Conservation (phyloP, 2,329 filamentous ascomycete genomes). For the Fusarium sarcochroum region DNA sequence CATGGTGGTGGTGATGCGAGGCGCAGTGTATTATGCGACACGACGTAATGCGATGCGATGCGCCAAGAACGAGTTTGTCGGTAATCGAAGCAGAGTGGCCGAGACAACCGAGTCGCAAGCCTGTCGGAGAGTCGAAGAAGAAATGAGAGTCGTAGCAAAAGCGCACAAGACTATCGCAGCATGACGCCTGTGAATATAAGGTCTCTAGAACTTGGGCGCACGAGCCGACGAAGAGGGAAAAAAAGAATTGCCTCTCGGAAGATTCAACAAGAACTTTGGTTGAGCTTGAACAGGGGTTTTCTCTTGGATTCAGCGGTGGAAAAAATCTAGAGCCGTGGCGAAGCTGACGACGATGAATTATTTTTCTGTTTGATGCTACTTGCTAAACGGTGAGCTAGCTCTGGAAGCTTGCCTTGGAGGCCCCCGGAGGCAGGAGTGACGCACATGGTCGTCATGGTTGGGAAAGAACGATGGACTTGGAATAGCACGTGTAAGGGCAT, state of each 20-base stretch:
- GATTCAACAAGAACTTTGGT: slow-evolving; percentile 25
- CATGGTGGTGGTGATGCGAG: slow-evolving; percentile 67
- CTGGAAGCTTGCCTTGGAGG: slow-evolving; percentile 22
- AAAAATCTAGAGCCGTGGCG: slow-evolving; percentile 38
- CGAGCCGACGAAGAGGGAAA: slow-evolving; percentile 18
- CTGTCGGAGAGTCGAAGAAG: not conserved
- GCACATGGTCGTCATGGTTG: slow-evolving; percentile 53
- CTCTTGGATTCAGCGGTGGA: not conserved
- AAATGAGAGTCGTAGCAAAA: slow-evolving; percentile 9
- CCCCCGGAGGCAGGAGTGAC: slow-evolving; percentile 47
- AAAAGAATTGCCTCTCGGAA: slow-evolving; percentile 15
- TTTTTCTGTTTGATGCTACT: slow-evolving; percentile 17
- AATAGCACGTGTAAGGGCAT: slow-evolving; percentile 39
- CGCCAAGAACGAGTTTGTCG: not conserved
- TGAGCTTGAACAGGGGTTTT: slow-evolving; percentile 10
- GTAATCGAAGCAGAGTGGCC: not conserved
- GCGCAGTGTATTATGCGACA: slow-evolving; percentile 1
- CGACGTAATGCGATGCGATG: slow-evolving; percentile 7
- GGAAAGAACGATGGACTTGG: slow-evolving; percentile 27
- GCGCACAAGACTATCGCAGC: slow-evolving; percentile 34
- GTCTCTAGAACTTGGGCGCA: slow-evolving; percentile 13
- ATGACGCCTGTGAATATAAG: slow-evolving; percentile 31
- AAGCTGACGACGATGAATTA: slow-evolving; percentile 46
- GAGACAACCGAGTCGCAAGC: not conserved
- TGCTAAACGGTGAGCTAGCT: slow-evolving; percentile 14